Evolutionary conservation across 2,329 filamentous ascomycete species (phyloP).

Genomic region (Elsinoe ampelina): DNA sequence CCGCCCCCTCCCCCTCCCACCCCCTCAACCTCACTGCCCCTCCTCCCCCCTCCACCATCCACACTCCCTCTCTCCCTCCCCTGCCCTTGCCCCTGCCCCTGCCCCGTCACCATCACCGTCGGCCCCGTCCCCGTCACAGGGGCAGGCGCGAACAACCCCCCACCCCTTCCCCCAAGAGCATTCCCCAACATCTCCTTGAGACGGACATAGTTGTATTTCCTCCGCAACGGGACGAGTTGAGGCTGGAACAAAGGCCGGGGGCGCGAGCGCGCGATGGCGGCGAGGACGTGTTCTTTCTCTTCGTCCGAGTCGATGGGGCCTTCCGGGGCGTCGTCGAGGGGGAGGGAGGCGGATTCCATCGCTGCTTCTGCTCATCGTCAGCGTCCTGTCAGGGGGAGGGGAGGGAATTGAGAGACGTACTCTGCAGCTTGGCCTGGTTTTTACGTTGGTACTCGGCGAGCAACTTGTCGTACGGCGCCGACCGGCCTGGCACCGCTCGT

Average conservation of each 20-base stretch:
- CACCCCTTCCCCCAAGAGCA: conserved; percentile 33
- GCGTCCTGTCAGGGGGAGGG: not conserved
- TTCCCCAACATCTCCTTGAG: conserved; percentile 56
- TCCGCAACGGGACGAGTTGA: conserved; percentile 39
- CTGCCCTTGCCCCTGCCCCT: not conserved
- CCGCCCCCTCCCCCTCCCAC: not conserved
- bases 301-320: conserved; percentile 89
- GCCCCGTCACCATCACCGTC: not conserved
- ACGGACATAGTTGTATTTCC: conserved; percentile 52
- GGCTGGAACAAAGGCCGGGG: conserved; percentile 69
- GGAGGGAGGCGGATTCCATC: conserved; percentile 82
- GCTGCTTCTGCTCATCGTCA: conserved; percentile 58
- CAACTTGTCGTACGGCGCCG: conserved; percentile 82
- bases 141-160: conserved; percentile 17
- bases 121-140: not conserved
- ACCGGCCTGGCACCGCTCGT: conserved; percentile 72
- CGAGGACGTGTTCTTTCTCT: conserved; percentile 84
- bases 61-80: conserved; percentile 12
- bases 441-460: conserved; percentile 67
- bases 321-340: conserved; percentile 66
- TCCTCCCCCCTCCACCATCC: not conserved
- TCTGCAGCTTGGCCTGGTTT: conserved; percentile 96
- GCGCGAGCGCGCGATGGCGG: conserved; percentile 60
- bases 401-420: conserved; percentile 43
- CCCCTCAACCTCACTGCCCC: conserved; percentile 1